phyloP scores from a whole-genome alignment of 2,329 filamentous ascomycete species.

The Fusarium sp. region DNA sequence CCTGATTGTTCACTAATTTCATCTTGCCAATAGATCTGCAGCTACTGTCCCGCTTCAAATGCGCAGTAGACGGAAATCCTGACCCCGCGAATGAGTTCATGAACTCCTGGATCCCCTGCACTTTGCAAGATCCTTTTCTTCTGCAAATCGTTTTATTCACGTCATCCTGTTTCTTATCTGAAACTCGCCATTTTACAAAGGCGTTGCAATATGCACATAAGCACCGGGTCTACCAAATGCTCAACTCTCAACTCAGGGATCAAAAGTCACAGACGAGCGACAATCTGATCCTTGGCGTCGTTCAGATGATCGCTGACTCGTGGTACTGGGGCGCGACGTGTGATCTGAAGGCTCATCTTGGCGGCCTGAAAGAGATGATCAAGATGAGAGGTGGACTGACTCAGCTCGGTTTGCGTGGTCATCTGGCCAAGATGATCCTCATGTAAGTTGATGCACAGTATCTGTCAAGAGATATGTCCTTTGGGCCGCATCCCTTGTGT shows the following conservation, averaged over 20 bases:
- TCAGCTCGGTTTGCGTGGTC: constrained; percentile 58
- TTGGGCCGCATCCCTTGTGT: neutral
- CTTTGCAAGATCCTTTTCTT: constrained; percentile 61
- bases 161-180: constrained; percentile 62
- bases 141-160: constrained; percentile 62
- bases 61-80: constrained; percentile 61
- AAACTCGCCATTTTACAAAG: constrained; percentile 60
- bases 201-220: constrained; percentile 57
- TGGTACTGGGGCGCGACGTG: constrained; percentile 64
- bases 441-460: constrained; percentile 51
- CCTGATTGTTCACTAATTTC: neutral
- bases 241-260: constrained; percentile 59
- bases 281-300: constrained; percentile 59
- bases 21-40: constrained; percentile 55
- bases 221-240: constrained; percentile 55
- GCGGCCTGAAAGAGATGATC: constrained; percentile 61
- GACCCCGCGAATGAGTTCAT: constrained; percentile 58
- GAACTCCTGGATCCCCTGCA: constrained; percentile 60
- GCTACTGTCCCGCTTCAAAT: constrained; percentile 62
- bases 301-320: constrained; percentile 62
- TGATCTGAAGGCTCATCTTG: constrained; percentile 59
- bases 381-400: constrained; percentile 58
- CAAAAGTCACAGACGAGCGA: constrained; percentile 54
- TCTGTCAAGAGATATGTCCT: neutral
- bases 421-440: constrained; percentile 60